Percentiles rank a stretch among this genome's conserved stretches.
Conservation (phyloP, 2,329 filamentous ascomycete genomes). For the Aspergillus texensis region DNA sequence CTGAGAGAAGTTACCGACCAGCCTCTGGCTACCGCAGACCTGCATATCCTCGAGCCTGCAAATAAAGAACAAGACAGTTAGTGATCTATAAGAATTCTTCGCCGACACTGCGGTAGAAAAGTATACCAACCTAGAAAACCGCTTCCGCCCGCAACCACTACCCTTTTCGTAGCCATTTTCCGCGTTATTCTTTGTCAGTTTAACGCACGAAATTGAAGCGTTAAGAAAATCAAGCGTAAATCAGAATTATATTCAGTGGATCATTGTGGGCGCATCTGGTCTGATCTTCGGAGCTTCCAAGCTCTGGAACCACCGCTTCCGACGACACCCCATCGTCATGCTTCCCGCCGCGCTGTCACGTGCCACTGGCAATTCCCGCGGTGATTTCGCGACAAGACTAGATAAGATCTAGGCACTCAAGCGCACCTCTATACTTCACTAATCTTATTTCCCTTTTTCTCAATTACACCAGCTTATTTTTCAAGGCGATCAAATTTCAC, state of each 20-base stretch:
- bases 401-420: background rate
- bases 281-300: conserved; percentile 4
- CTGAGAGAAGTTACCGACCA: conserved; percentile 94
- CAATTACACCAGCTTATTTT: background rate
- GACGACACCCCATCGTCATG: conserved; percentile 20
- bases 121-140: conserved; percentile 73
- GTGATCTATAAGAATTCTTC: background rate
- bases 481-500: background rate
- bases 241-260: conserved; percentile 8
- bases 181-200: conserved; percentile 16
- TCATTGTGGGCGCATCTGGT: conserved; percentile 14
- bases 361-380: conserved; percentile 17
- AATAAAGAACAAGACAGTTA: conserved; percentile 13
- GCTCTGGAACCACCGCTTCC: conserved; percentile 16
- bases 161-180: conserved; percentile 67
- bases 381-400: conserved; percentile 5
- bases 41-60: conserved; percentile 78
- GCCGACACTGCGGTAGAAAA: background rate
- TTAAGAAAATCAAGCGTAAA: background rate
- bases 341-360: conserved; percentile 29
- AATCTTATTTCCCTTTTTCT: background rate
- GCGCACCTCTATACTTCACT: background rate
- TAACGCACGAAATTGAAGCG: background rate
- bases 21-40: conserved; percentile 78
- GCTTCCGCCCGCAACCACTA: conserved; percentile 91